A percentile compares a stretch with the other conserved stretches of the same genome.
phyloP scores from a whole-genome alignment of 1,284 basidiomycete genomes.

The Ceratobasidium sp. region DNA sequence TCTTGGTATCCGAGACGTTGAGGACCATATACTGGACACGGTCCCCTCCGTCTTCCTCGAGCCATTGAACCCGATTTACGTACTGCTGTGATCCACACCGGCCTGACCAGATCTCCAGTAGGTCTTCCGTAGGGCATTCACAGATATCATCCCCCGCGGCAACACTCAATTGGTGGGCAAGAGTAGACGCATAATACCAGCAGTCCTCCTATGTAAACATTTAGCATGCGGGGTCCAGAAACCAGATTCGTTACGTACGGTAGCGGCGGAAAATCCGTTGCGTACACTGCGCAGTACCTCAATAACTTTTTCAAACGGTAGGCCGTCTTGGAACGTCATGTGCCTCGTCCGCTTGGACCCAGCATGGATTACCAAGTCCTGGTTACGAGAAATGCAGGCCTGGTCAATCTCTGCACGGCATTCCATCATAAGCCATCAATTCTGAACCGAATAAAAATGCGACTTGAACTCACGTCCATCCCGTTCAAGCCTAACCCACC shows the following conservation, averaged over 20 bases:
- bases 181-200: constrained; percentile 38
- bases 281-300: constrained; percentile 12
- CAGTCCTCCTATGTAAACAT: constrained; percentile 22
- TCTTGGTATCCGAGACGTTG: constrained; percentile 10
- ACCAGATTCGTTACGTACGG: background rate
- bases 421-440: background rate
- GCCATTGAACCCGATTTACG: constrained; percentile 28
- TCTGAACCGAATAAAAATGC: background rate
- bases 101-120: constrained; percentile 36
- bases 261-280: background rate
- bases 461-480: constrained; percentile 13
- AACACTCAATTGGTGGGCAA: constrained; percentile 31
- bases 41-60: constrained; percentile 1
- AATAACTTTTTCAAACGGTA: constrained; percentile 27
- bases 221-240: background rate
- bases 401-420: constrained; percentile 10
- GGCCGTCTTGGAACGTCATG: constrained; percentile 14
- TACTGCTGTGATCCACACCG: constrained; percentile 19
- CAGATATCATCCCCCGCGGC: constrained; percentile 27
- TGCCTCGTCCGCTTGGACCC: constrained; percentile 1
- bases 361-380: background rate
- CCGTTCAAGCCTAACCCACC: constrained; percentile 37
- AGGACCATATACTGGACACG: background rate
- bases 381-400: constrained; percentile 6
- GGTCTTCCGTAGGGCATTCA: constrained; percentile 30